These are phyloP conservation scores for Acorus calamus DNA, from an alignment of 106 monocot species.

Conservation along the genomic window DNA sequence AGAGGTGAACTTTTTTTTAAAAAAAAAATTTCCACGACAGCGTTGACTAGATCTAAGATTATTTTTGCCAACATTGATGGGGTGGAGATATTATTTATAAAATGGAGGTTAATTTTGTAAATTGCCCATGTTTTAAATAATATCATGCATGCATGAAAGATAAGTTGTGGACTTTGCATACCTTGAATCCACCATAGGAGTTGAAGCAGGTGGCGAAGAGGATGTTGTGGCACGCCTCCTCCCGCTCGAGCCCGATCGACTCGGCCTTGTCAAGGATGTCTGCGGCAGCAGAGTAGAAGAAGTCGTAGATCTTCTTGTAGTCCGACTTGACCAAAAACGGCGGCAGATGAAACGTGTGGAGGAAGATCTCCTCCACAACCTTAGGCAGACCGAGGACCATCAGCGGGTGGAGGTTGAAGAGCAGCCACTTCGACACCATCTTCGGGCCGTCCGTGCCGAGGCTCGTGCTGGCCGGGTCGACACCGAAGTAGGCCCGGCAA, in stretches of 20 bases:
- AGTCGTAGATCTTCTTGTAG: conserved; percentile 34
- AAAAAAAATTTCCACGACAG: no score
- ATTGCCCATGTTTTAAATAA: no score
- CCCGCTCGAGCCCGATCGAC: conserved; percentile 25
- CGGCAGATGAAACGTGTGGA: conserved; percentile 25
- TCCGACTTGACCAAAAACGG: conserved; percentile 14
- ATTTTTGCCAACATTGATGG: no score
- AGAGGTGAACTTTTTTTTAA: no score
- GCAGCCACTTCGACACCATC: conserved; percentile 17
- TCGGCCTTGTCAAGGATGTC: conserved; percentile 27
- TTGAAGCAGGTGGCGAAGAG: conserved; percentile 39
- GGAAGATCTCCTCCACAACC: conserved; percentile 31
- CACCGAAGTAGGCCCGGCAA: conserved; percentile 17
- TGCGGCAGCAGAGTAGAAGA: conserved; percentile 20
- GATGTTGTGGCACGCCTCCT: conserved; percentile 43
- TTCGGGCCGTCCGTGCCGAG: conserved; percentile 10
- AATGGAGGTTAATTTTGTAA: no score
- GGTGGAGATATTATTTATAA: no score
- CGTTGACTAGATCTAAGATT: no score
- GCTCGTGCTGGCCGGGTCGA: conserved; percentile 2
- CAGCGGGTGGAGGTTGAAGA: conserved; percentile 27
- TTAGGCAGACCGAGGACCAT: conserved; percentile 23
- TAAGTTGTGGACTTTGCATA: no score
- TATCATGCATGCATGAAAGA: no score
- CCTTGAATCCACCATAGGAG: conserved; percentile 25